Percentiles rank a stretch among this genome's conserved stretches.
Conservation (phyloP, 441 rosid species). For the Lepidium campestre region DNA sequence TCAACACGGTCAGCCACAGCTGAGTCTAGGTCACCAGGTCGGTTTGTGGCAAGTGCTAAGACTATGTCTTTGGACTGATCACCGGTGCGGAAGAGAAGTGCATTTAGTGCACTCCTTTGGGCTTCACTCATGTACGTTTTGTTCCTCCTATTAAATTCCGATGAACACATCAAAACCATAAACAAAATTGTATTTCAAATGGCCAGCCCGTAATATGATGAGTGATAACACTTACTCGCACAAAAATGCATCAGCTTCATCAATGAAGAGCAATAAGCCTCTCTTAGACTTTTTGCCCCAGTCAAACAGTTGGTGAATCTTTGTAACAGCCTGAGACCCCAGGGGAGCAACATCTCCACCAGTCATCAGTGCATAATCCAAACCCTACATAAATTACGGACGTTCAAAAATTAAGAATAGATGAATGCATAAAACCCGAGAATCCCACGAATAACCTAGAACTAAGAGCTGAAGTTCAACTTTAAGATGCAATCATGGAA, state of each 20-base stretch:
- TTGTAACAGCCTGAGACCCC: constrained; percentile 96
- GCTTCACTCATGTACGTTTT: constrained; percentile 98
- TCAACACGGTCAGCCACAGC: constrained; percentile 89
- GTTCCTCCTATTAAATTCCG: constrained; percentile 58
- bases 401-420: not conserved
- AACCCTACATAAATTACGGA: constrained; percentile 46
- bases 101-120: constrained; percentile 91
- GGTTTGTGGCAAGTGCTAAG: constrained; percentile 87
- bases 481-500: not conserved
- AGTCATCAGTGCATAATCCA: constrained; percentile 97
- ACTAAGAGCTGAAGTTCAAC: constrained; percentile 2
- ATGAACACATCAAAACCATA: constrained; percentile 10
- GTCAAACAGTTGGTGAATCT: constrained; percentile 92
- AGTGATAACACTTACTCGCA: constrained; percentile 70
- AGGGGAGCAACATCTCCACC: constrained; percentile 99
- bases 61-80: constrained; percentile 94
- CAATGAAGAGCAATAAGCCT: constrained; percentile 82
- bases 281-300: constrained; percentile 90
- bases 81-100: constrained; percentile 88
- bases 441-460: not conserved
- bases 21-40: constrained; percentile 94
- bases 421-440: not conserved
- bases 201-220: not conserved
- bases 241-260: constrained; percentile 94
- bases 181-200: not conserved